Conservation (phyloP, 257 asterid species). For the Mentha longifolia region DNA sequence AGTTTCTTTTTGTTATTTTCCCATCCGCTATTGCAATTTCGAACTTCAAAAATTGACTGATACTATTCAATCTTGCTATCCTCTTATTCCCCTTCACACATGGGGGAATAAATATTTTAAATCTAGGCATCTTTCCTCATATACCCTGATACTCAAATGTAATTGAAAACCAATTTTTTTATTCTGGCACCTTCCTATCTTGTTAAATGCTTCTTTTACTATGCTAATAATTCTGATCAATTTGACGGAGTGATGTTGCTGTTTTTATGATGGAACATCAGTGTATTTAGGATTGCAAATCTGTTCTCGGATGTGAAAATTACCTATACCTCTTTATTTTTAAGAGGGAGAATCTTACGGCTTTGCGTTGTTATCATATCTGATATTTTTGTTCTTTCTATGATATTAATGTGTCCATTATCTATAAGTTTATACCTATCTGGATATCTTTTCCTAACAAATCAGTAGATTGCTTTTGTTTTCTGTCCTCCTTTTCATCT, state of each 20-base stretch:
- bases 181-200: conserved; percentile 11
- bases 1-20: conserved; percentile 8
- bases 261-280: neutral
- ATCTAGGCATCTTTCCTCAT: conserved; percentile 12
- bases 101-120: neutral
- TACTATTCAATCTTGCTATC: neutral
- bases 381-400: neutral
- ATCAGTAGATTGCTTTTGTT: neutral
- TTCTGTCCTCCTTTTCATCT: neutral
- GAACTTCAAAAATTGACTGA: neutral
- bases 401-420: neutral
- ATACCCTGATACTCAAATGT: neutral
- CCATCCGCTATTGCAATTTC: neutral
- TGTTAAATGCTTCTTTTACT: conserved; percentile 14
- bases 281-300: neutral
- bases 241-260: conserved; percentile 3
- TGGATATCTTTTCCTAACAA: conserved; percentile 19
- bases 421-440: neutral
- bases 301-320: conserved; percentile 2
- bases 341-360: neutral
- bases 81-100: conserved; percentile 6
- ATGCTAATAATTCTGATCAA: conserved; percentile 7
- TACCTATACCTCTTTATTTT: neutral
- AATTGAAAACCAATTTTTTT: neutral
- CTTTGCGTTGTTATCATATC: neutral